Evolutionary conservation across 108 stramenopile species (phyloP), one percentile per base, ranked within the genome.

Genomic region (Fragilaria crotonensis): DNA sequence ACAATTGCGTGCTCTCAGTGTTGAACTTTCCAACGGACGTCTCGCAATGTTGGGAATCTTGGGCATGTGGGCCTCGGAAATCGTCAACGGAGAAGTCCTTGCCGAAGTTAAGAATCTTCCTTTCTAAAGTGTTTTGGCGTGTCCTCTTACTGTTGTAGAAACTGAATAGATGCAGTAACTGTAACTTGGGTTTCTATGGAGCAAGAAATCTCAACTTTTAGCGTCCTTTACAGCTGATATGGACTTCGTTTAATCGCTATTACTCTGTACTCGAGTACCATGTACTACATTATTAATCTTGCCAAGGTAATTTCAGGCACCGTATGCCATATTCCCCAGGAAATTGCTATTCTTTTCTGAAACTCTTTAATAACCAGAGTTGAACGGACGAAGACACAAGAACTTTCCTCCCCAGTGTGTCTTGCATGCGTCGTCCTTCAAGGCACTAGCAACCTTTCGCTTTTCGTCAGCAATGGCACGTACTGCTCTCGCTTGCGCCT

Each of bases 401-500:
- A 85, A 32, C 64, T 93, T 93, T 45, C 91, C 91, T 54, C 91
- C 91, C 2, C 69, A 68, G 64, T 87, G 77, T 22, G 85, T 87
- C 21, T 57, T 66, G 59, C 91, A 93, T 3, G 91, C 91, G 31
- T 75, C 77, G 71, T 83, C 87, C 73, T 93, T 93, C 20, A 83
- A 83, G 25, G 57, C 65, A 56, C 73, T 78, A 31, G 81, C 78
- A 21, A 62, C 54, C 60, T 85, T 79, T 72, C 87, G 85, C 47
- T 81, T 81, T 27, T 73, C 77, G 11, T 87, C 77, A 18, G 84
- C 85, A 25, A 70, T 68, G 9, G 64, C 60, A 54, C 83, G 76
- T 26, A 68, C 49, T 23, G 66, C 66, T 30, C 60, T 62, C 22
- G 84, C 78, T 58, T 81, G 78, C 51, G 33, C 62, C 72, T 68